Base-by-base conservation (phyloP, 352 stramenopile species). In the Phytophthora pini region DNA sequence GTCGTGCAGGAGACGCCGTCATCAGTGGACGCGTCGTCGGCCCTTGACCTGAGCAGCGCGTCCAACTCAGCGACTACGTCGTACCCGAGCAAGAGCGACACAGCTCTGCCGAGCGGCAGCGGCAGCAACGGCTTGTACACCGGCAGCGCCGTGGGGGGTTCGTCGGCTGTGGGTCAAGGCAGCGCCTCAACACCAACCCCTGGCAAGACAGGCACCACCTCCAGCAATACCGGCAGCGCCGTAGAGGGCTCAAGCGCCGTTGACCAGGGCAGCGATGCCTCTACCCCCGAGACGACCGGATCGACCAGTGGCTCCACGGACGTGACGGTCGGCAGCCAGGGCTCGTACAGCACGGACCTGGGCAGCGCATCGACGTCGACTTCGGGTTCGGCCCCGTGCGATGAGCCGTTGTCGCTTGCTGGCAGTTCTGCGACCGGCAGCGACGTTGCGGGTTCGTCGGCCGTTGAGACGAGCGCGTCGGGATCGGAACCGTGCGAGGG, bases 51-150 rank as follows among this genome's bases (percentile, higher is more conserved):
- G 20, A 57, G 39, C 52, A 58, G 26, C 31, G 24, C 26, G 9
- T 57, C 41, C 10, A 50, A 22, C 12, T 20, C 17, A 1, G 17
- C 17, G 17, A 20, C 17, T 20, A 20, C 17, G 17, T 45, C 49
- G 49, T 65, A 65, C 41, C 50, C 43, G 29, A 52, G 8, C 48
- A 65, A 70, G 48, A 60, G 50, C 24, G 62, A 65, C 55, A 65
- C 56, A 9, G 62, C 62, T 27, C 34, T 65, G n/a, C 61, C 61
- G 29, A 70, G 62, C 48, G 48, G 53, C 22, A 59, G 20, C 5
- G 47, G 53, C 31, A 60, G 62, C 55, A 54, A 49, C 22, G 22
- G n/a, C 31, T 20, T 44, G 31, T 60, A 46, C 40, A 61, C 59
- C 1, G 59, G 43, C 22, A 61, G 50, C n/a, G 29, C 49, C 20